Evolutionary conservation across 208 protist species (phyloP).

Genomic region (Leishmania gerbilli): DNA sequence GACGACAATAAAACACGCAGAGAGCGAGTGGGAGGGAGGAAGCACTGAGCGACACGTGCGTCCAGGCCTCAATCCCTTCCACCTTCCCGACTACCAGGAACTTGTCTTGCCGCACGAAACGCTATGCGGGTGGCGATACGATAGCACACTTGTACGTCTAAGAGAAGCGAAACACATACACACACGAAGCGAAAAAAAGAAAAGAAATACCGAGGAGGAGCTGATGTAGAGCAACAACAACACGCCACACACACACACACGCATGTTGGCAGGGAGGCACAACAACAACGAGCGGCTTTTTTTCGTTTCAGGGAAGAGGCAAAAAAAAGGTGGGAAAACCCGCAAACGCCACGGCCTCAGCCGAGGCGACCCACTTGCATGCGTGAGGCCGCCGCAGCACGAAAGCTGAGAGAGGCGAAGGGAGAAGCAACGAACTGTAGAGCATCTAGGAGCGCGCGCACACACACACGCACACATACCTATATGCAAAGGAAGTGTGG

Average conservation of each 20-base stretch:
- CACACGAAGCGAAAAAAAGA: background rate
- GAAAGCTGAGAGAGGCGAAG: background rate
- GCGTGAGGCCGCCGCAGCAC: no score
- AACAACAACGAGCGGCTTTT: no score
- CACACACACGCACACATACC: background rate
- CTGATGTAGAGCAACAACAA: no score
- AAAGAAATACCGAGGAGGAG: no score
- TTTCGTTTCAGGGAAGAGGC: background rate
- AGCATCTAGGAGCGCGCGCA: background rate
- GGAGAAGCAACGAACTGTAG: background rate
- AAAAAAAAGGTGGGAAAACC: background rate
- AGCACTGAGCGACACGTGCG: background rate
- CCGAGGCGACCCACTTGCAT: no score
- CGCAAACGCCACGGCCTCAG: no score
- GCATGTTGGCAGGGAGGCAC: no score
- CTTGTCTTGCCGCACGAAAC: background rate
- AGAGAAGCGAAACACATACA: background rate
- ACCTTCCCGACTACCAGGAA: background rate
- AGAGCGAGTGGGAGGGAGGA: background rate
- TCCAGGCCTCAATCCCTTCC: background rate
- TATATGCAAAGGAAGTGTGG: background rate
- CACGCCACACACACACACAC: no score
- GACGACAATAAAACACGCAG: background rate
- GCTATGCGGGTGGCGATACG: background rate
- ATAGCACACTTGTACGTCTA: background rate